A percentile compares a stretch with the other conserved stretches of the same genome.
Conservation (phyloP, 108 stramenopile species). For the Cyclotella cryptica region DNA sequence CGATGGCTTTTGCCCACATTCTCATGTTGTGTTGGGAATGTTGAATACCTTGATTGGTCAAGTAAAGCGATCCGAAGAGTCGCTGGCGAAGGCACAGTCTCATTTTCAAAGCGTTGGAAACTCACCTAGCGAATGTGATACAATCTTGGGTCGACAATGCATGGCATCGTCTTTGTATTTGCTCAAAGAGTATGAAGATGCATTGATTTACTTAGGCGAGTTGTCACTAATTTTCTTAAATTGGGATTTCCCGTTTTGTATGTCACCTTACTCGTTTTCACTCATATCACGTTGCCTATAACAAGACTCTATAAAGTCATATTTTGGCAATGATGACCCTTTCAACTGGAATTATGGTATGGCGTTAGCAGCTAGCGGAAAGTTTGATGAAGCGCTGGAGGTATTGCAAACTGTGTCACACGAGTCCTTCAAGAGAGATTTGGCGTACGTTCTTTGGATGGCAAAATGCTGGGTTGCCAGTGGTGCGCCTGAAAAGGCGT, state of each 20-base stretch:
- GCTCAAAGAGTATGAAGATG: constrained; percentile 58
- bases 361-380: constrained; percentile 50
- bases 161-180: constrained; percentile 88
- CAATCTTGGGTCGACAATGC: constrained; percentile 91
- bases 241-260: background rate
- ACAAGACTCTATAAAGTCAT: constrained; percentile 41
- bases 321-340: constrained; percentile 82
- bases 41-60: constrained; percentile 77
- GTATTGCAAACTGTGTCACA: constrained; percentile 71
- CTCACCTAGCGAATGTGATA: constrained; percentile 83
- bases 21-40: constrained; percentile 83
- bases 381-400: constrained; percentile 64
- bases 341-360: constrained; percentile 94
- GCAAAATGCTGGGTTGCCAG: constrained; percentile 86
- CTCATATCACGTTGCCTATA: background rate
- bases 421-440: constrained; percentile 71
- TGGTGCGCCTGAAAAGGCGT: constrained; percentile 76
- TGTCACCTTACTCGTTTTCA: background rate
- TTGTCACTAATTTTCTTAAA: background rate
- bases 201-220: constrained; percentile 20
- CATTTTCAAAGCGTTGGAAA: constrained; percentile 86
- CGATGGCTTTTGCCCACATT: constrained; percentile 77
- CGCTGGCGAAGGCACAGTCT: constrained; percentile 68
- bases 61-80: constrained; percentile 45
- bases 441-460: constrained; percentile 78